phyloP scores from a whole-genome alignment of 2,329 filamentous ascomycete species.

The Fusarium poae region DNA sequence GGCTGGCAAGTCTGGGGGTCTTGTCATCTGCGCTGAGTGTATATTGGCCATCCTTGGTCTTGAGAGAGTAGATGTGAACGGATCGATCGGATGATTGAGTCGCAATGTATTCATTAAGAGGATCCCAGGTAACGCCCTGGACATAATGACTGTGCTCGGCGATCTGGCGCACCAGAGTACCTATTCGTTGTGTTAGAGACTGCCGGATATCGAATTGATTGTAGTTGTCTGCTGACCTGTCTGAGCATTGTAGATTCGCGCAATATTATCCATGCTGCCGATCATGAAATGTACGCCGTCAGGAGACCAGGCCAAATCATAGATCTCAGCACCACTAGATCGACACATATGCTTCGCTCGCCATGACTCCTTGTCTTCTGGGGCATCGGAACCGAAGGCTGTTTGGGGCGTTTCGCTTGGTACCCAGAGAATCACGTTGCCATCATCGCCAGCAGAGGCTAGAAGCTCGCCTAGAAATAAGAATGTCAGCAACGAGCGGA shows the following conservation, averaged over 20 bases:
- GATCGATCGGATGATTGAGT: conserved; percentile 98
- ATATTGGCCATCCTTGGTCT: conserved; percentile 96
- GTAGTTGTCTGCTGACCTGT: conserved; percentile 72
- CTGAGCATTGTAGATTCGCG: conserved; percentile 94
- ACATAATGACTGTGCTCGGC: conserved; percentile 99
- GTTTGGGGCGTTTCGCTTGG: conserved; percentile 81
- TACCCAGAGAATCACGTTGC: conserved; percentile 96
- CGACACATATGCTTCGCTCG: conserved; percentile 97
- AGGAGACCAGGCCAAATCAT: conserved; percentile 99
- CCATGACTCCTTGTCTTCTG: conserved; percentile 97
- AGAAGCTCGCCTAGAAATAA: conserved; percentile 81
- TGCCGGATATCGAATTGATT: not conserved
- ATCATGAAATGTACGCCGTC: conserved; percentile 97
- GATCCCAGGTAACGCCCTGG: conserved; percentile 98
- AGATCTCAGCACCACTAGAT: conserved; percentile 94
- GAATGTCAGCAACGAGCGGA: conserved; percentile 33
- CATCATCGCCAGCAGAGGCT: conserved; percentile 95
- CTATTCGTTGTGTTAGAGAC: conserved; percentile 49
- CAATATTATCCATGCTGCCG: conserved; percentile 99
- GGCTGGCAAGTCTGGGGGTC: conserved; percentile 84
- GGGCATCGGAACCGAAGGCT: conserved; percentile 82
- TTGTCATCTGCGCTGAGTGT: conserved; percentile 76
- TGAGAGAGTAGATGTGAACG: conserved; percentile 96
- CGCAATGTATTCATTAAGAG: conserved; percentile 96
- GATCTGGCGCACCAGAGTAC: conserved; percentile 85